Evolutionary conservation across 305 asterid species (phyloP).

Genomic region (Solanum hybrid): DNA sequence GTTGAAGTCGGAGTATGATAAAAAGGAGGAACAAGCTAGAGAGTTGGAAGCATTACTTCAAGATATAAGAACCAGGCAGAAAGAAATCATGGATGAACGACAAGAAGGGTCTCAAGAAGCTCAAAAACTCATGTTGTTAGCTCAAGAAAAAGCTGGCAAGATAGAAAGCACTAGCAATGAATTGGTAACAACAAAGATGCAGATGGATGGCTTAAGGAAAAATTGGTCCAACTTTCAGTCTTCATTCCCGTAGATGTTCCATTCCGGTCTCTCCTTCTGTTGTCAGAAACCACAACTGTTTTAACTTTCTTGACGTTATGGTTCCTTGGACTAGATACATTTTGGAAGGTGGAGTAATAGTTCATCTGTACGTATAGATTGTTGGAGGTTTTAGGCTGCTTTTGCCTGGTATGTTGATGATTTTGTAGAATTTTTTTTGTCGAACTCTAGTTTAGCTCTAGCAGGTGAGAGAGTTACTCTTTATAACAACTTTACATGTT

Average conservation of each 20-base stretch:
- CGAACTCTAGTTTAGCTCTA: background rate
- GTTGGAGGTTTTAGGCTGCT: background rate
- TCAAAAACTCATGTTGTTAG: background rate
- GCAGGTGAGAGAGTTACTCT: background rate
- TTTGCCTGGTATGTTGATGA: background rate
- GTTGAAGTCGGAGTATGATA: background rate
- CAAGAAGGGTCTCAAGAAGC: background rate
- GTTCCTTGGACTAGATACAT: background rate
- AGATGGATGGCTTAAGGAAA: background rate
- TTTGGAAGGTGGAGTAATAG: background rate
- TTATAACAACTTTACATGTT: background rate
- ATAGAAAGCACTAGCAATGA: background rate
- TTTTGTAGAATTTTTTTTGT: background rate
- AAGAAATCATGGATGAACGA: background rate
- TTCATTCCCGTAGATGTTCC: background rate
- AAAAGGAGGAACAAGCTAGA: background rate
- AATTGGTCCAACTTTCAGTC: conserved; percentile 1
- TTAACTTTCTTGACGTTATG: background rate
- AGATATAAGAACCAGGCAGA: background rate
- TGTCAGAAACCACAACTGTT: background rate
- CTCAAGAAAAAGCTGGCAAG: background rate
- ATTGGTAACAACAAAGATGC: background rate
- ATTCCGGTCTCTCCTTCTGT: background rate
- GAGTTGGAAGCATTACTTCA: background rate
- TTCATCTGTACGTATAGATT: background rate